phyloP scores from a whole-genome alignment of 306 rosid species.

The Fragaria vesca region DNA sequence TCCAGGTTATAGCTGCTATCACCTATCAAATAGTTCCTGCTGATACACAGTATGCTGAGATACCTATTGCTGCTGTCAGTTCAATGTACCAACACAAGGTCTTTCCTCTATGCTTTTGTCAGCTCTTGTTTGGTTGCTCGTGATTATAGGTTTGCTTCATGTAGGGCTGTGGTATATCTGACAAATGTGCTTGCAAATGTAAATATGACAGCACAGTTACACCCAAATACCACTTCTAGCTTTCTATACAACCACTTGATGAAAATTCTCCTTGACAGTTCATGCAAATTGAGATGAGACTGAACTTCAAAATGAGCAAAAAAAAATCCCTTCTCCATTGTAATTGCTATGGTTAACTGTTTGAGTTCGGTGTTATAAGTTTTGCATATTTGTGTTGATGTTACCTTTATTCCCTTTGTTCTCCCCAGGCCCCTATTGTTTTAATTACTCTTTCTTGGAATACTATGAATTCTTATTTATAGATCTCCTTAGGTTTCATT shows the following conservation, averaged over 20 bases:
- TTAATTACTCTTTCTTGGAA: background rate
- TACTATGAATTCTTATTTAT: background rate
- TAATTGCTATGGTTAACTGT: background rate
- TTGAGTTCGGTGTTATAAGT: background rate
- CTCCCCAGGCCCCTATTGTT: background rate
- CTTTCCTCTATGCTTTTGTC: background rate
- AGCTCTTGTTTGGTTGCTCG: background rate
- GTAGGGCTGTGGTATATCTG: background rate
- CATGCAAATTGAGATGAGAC: background rate
- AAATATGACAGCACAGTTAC: background rate
- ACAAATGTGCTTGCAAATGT: background rate
- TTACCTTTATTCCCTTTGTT: background rate
- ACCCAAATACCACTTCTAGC: background rate
- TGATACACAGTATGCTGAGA: conserved; percentile 86
- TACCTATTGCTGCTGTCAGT: conserved; percentile 83
- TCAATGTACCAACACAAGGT: conserved; percentile 71
- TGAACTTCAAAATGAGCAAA: background rate
- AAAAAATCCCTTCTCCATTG: background rate
- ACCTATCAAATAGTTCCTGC: conserved; percentile 85
- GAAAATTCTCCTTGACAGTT: background rate
- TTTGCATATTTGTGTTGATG: background rate
- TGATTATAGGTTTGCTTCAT: background rate
- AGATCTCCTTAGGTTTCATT: background rate
- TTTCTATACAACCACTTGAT: background rate
- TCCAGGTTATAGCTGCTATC: conserved; percentile 81